These are phyloP conservation scores for Wickerhamiella brachini DNA, from an alignment of 805 yeast genomes.

Conservation along the genomic window DNA sequence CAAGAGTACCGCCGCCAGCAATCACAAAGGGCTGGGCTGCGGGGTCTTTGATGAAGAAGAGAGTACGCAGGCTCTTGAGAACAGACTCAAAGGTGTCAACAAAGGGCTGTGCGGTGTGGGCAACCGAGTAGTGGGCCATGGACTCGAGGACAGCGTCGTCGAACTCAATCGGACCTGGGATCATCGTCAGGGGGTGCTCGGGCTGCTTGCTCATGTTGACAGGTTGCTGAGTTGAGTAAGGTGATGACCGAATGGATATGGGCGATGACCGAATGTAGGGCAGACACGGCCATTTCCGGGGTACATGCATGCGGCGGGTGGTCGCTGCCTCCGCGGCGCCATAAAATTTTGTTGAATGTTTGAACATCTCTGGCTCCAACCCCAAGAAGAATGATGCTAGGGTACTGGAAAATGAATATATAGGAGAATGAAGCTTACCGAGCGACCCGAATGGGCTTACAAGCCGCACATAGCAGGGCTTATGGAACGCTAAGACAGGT, in stretches of 20 bases:
- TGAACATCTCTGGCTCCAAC: not conserved
- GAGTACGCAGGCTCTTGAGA: slow-evolving; percentile 50
- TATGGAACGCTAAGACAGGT: too few species aligned
- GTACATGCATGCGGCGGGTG: not conserved
- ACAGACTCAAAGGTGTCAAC: slow-evolving; percentile 56
- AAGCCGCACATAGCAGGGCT: too few species aligned
- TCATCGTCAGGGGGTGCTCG: slow-evolving; percentile 35
- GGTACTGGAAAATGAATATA: not conserved
- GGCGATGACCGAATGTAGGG: not conserved
- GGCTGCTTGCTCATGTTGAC: slow-evolving; percentile 27
- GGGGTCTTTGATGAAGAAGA: slow-evolving; percentile 57
- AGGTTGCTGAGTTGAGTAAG: slow-evolving; percentile 17
- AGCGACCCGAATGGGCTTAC: too few species aligned
- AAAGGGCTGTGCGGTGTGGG: slow-evolving; percentile 86
- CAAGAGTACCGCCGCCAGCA: slow-evolving; percentile 87
- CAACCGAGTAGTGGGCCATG: slow-evolving; percentile 67
- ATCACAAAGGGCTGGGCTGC: slow-evolving; percentile 69
- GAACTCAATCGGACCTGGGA: slow-evolving; percentile 82
- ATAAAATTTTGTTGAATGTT: not conserved
- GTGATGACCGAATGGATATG: not conserved
- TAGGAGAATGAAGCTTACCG: not conserved
- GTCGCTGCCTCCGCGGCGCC: not conserved
- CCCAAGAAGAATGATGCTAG: not conserved
- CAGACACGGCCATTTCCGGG: not conserved
- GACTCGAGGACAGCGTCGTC: slow-evolving; percentile 67